Evolutionary conservation across 352 stramenopile genomes (phyloP), one percentile per base, ranked within the genome.

Genomic region (Plasmopara viticola): DNA sequence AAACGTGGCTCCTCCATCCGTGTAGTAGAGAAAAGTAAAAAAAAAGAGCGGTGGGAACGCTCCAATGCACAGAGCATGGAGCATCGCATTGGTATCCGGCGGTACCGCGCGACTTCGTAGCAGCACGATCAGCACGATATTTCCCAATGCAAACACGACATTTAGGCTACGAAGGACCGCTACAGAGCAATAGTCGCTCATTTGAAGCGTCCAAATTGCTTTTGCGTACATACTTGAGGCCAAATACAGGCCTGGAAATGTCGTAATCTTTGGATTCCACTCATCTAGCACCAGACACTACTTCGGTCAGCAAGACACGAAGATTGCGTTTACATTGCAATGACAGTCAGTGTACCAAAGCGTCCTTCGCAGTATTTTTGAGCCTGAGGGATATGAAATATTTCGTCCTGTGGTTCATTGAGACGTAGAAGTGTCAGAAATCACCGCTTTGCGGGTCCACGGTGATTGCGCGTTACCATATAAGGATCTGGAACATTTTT

Each of bases 241-340:
- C 3, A 94, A 13, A 54, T 97, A 97, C 9, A 97, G 55, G 1
- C 89, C 87, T 5, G 89, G 89, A 38, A 95, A 95, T 30, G 89
- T 97, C 34, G 89, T 96, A 67, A 97, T 96, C 68, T 97, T 96
- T 9, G 84, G 66, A 40, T 97, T 83, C 89, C 89, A 96, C 39
- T 84, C 69, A 20, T 66, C 84, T 94, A 18, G 12, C 17, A 48
- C 17, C 7, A 17, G 43, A 10, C 37, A 64, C 12, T 44, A 28
- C 9, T 46, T 25, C 49, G 43, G 13, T 44, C 10, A 38, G 15
- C 15, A 47, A 4, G 9, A 29, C 6, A 60, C 12, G 2, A 9
- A 5, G 47, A 13, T 29, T 43, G 9, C 7, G 7, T 25, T 34
- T 15, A 14, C 14, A 8, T 5, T 15, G 4, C 13, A 18, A 10